These are phyloP conservation scores for Umbelopsis sp. DNA, from an alignment of 192 early-diverging fungal species.

Conservation along the genomic window DNA sequence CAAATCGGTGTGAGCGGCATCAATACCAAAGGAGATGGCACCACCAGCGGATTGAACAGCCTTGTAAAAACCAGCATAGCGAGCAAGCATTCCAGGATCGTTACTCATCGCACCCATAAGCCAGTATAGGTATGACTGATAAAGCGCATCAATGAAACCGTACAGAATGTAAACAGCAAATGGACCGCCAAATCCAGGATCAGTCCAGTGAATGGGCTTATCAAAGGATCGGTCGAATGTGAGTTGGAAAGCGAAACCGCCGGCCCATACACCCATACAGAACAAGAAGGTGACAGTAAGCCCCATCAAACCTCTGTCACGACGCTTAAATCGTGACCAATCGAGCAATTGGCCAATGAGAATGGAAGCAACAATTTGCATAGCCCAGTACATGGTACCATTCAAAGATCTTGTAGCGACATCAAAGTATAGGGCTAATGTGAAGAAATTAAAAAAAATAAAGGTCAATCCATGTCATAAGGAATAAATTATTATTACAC, in stretches of 20 bases:
- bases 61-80: conserved; percentile 88
- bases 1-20: conserved; percentile 47
- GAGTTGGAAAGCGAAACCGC: conserved; percentile 36
- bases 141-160: conserved; percentile 79
- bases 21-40: conserved; percentile 74
- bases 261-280: conserved; percentile 32
- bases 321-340: conserved; percentile 30
- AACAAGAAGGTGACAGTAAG: conserved; percentile 24
- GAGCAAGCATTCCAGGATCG: conserved; percentile 64
- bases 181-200: conserved; percentile 34
- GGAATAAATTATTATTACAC: not conserved
- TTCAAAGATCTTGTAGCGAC: conserved; percentile 72
- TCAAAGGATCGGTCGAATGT: conserved; percentile 42
- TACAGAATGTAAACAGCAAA: conserved; percentile 72
- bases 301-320: conserved; percentile 28
- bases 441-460: too few species aligned
- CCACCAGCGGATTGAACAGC: conserved; percentile 80
- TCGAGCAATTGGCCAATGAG: conserved; percentile 32
- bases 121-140: conserved; percentile 64
- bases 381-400: conserved; percentile 70
- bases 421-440: conserved; percentile 62
- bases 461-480: not conserved
- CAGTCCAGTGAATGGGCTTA: conserved; percentile 52
- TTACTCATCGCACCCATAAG: conserved; percentile 41
- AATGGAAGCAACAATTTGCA: conserved; percentile 36